Evolutionary conservation across 495 filamentous ascomycete genomes (phyloP).

Genomic region (Penicillium herquei): DNA sequence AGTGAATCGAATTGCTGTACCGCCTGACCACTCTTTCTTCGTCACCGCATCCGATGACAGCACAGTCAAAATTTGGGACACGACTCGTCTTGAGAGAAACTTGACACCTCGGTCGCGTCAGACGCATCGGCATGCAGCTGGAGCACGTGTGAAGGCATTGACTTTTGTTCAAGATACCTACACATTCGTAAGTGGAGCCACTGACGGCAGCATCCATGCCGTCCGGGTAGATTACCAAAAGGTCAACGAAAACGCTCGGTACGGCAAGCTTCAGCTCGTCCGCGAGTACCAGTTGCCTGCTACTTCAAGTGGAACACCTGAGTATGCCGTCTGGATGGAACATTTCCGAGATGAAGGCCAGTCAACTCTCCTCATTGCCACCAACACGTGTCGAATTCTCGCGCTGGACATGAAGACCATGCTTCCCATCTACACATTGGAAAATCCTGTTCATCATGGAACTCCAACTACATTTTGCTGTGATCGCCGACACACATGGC

Average conservation of each 20-base stretch:
- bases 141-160: conserved; percentile 71
- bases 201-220: conserved; percentile 86
- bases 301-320: conserved; percentile 38
- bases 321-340: conserved; percentile 88
- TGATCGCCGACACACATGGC: conserved; percentile 81
- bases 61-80: conserved; percentile 91
- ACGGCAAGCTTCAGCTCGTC: conserved; percentile 72
- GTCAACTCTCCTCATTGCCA: conserved; percentile 81
- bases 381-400: conserved; percentile 76
- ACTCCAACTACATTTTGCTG: conserved; percentile 90
- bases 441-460: conserved; percentile 92
- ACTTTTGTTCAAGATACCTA: conserved; percentile 94
- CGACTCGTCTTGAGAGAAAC: conserved; percentile 82
- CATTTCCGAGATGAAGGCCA: conserved; percentile 80
- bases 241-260: conserved; percentile 59
- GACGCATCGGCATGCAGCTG: conserved; percentile 71
- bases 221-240: conserved; percentile 78
- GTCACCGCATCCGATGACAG: conserved; percentile 92
- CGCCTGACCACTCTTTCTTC: conserved; percentile 94
- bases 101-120: conserved; percentile 83
- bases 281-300: conserved; percentile 75
- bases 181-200: conserved; percentile 84
- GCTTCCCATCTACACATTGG: conserved; percentile 72
- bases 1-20: conserved; percentile 77
- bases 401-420: conserved; percentile 89